Base-by-base conservation (phyloP, 2,329 filamentous ascomycete species). In the Xylaria arbuscula region DNA sequence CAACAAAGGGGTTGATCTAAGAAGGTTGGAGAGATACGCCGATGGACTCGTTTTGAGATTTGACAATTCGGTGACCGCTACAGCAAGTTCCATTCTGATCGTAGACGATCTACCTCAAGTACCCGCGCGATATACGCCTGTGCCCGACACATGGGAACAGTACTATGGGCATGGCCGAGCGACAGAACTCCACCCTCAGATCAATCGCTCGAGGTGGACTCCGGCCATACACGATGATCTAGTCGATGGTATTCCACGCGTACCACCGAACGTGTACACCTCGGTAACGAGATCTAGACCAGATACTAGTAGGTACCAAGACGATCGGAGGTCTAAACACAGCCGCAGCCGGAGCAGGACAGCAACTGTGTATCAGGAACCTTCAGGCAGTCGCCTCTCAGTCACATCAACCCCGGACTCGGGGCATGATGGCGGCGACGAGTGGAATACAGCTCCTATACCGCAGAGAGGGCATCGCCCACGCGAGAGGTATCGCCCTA, bases 1-100 rank as follows among this genome's bases (percentile, higher is more conserved):
- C 38, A 48, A 50, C n/a, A 63, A 63, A 40, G 61, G 61, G 40
- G 53, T 63, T 13, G 9, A 63, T 22, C 61, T 63, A 5, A 19
- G 34, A 7, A n/a, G 17, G n/a, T 3, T 63, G 9, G 51, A 63
- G 40, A 50, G n/a, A 48, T 63, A 63, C 22, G 61, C 61, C 24
- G 11, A 57, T 24, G 40, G 53, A 15, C 53, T 63, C 40, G 51
- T 56, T 24, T 48, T 24, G 17, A 48, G 40, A 13, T 63, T 63
- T 57, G 40, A n/a, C 28, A 45, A 9, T 63, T 56, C 53, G 32
- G 40, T 47, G n/a, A 48, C 45, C 40, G n/a, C 22, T 22, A 54
- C 50, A 10, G 19, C 38, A 47, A 55, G 22, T 48, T 55, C 60
- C 11, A 47, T 17, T 45, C 36, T 55, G 48, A 47, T 47, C 24